These are phyloP conservation scores for Lachnellula subtilissima DNA, from an alignment of 2,329 filamentous ascomycete genomes.

Conservation along the genomic window DNA sequence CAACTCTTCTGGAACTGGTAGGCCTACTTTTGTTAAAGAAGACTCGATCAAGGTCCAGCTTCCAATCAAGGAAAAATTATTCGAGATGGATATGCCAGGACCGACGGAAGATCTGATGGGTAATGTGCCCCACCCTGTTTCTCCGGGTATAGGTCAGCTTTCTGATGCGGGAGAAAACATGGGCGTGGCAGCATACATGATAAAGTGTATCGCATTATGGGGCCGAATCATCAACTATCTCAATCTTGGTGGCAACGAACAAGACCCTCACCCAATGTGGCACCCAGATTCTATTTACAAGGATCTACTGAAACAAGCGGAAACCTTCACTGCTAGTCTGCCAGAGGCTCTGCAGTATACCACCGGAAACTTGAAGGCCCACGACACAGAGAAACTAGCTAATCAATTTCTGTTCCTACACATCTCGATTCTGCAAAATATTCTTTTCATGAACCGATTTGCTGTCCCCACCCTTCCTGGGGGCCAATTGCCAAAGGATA, in stretches of 20 bases:
- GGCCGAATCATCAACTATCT: conserved; percentile 84
- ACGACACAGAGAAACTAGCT: conserved; percentile 77
- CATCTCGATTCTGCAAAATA: conserved; percentile 82
- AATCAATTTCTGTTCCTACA: conserved; percentile 94
- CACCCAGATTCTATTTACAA: conserved; percentile 72
- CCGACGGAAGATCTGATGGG: conserved; percentile 80
- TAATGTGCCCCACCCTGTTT: conserved; percentile 56
- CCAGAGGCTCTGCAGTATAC: conserved; percentile 71
- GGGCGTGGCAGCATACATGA: conserved; percentile 88
- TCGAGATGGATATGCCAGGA: conserved; percentile 85
- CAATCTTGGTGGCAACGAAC: conserved; percentile 81
- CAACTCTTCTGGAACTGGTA: conserved; percentile 90
- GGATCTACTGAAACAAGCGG: conserved; percentile 63
- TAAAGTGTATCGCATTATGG: conserved; percentile 82
- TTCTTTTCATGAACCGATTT: conserved; percentile 85
- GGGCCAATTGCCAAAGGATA: conserved; percentile 59
- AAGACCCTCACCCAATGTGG: conserved; percentile 76
- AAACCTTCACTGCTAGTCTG: conserved; percentile 64
- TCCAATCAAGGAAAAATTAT: conserved; percentile 84
- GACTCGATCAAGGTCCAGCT: conserved; percentile 85
- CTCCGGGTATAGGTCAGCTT: conserved; percentile 58
- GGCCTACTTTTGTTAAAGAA: conserved; percentile 86
- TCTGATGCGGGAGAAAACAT: conserved; percentile 74
- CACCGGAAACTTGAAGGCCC: conserved; percentile 75
- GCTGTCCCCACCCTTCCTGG: conserved; percentile 62